Base-by-base conservation (phyloP, 208 protist genomes). In the Leishmania aethiopica region DNA sequence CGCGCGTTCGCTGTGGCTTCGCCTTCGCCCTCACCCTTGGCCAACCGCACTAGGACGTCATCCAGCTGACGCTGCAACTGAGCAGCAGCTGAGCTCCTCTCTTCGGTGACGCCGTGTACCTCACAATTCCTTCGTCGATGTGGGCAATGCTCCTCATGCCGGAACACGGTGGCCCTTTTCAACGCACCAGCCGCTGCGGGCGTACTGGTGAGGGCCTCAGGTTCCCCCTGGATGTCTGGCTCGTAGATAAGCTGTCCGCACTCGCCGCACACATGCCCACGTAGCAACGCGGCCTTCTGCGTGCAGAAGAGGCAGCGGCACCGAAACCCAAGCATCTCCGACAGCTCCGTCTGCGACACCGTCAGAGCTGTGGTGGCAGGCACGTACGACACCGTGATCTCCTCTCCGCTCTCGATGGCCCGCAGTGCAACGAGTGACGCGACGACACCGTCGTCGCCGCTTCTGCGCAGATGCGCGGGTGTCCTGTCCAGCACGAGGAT, bases 321-420 rank as follows among this genome's bases (percentile, higher is more conserved):
- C 37, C 0, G 51, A 83, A 94, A 94, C 13, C 85, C 82, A 55
- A 89, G 80, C 13, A 77, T 75, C 3, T 81, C 57, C 3, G 66
- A 3, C 32, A 85, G 91, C 80, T 86, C 77, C 17, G 57, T 64
- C 25, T 45, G 75, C 10, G 85, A 72, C 11, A 86, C 64, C 28
- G 89, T 84, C 62, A 91, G 28, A 32, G 85, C 78, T 17, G 87
- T 80, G 4, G 81, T 81, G 62, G 89, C 90, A 6, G 90, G 69
- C 45, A 91, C 78, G 80, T 94, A 96, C 17, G 91, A 90, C 25
- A 96, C 83, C 60, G 90, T 93, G 57, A 96, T 82, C 81, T 95
- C 91, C 79, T 95, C 93, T 13, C 90, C 90, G 17, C 77, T 80
- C 32, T 87, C 84, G 80, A 96, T 95, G 67, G 89, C 70, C 32